Evolutionary conservation across 352 stramenopile species (phyloP).

Genomic region (Globisporangium okanoganense): DNA sequence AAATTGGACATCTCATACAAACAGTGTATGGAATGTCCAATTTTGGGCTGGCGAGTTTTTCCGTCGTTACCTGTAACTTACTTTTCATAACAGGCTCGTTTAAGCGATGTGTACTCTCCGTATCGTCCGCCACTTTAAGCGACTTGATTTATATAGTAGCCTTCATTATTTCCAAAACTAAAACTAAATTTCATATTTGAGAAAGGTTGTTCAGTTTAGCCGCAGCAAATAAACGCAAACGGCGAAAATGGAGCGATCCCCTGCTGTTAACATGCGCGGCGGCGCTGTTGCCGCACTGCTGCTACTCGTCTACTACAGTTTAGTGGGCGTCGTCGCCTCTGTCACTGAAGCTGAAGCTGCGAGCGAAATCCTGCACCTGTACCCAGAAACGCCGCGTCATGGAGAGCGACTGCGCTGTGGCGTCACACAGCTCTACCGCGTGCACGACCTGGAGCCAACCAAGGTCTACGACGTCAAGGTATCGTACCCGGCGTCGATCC

Average conservation of each 20-base stretch:
- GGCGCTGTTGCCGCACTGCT: not conserved
- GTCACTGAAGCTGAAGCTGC: not conserved
- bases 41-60: too few relatives aligned
- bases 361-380: slow-evolving; percentile 23
- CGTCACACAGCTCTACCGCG: slow-evolving; percentile 42
- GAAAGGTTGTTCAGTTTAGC: too few relatives aligned
- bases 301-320: not conserved
- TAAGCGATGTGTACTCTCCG: not conserved
- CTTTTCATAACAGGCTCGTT: not conserved
- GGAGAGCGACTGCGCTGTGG: slow-evolving; percentile 42
- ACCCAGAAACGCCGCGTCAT: slow-evolving; percentile 35
- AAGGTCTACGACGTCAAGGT: slow-evolving; percentile 77
- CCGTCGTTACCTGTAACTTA: too few relatives aligned
- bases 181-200: too few relatives aligned
- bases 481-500: slow-evolving; percentile 61
- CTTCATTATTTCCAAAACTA: too few relatives aligned
- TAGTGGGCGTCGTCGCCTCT: not conserved
- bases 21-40: too few relatives aligned
- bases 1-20: too few relatives aligned
- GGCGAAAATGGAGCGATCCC: too few relatives aligned
- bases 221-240: too few relatives aligned
- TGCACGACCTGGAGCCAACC: slow-evolving; percentile 37
- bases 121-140: not conserved
- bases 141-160: not conserved
- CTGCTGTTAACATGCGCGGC: not conserved